These are phyloP conservation scores for Pisolithus sp. DNA, from an alignment of 768 basidiomycete genomes.

Conservation along the genomic window DNA sequence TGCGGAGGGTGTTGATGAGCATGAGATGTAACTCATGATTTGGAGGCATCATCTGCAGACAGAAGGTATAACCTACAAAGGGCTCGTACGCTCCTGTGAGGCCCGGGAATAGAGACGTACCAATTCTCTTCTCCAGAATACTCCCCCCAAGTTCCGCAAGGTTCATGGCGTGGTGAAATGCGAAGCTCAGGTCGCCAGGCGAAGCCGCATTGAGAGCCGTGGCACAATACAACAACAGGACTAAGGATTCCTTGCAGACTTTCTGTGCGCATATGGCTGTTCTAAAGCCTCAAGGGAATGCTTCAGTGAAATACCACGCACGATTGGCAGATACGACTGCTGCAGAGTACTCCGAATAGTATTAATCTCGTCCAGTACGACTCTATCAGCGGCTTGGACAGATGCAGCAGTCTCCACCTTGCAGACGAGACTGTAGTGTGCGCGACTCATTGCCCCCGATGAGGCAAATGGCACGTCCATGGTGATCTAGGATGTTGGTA, in stretches of 20 bases:
- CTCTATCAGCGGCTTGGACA: slow-evolving; percentile 52
- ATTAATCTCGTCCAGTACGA: slow-evolving; percentile 54
- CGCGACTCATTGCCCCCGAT: slow-evolving; percentile 70
- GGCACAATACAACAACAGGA: slow-evolving; percentile 66
- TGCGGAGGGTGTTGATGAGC: slow-evolving; percentile 81
- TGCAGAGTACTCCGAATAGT: slow-evolving; percentile 47
- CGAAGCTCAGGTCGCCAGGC: slow-evolving; percentile 54
- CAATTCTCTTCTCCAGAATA: slow-evolving; percentile 61
- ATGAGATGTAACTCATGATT: slow-evolving; percentile 71
- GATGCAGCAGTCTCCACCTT: slow-evolving; percentile 61
- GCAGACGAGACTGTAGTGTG: slow-evolving; percentile 70
- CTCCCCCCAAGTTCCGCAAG: slow-evolving; percentile 64
- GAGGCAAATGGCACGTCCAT: slow-evolving; percentile 79
- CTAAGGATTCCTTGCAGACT: slow-evolving; percentile 57
- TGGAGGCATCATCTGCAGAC: slow-evolving; percentile 61
- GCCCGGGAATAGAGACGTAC: slow-evolving; percentile 27
- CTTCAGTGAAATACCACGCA: slow-evolving; percentile 32
- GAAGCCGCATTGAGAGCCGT: slow-evolving; percentile 40
- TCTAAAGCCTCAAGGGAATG: slow-evolving; percentile 3
- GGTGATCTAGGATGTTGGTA: neutral
- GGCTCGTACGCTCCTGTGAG: neutral
- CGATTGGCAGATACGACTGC: slow-evolving; percentile 44
- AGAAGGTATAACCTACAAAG: slow-evolving; percentile 68
- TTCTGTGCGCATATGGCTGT: slow-evolving; percentile 34
- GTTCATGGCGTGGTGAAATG: slow-evolving; percentile 69